Base-by-base conservation (phyloP, 768 basidiomycete genomes). In the Trametopsis cervina region DNA sequence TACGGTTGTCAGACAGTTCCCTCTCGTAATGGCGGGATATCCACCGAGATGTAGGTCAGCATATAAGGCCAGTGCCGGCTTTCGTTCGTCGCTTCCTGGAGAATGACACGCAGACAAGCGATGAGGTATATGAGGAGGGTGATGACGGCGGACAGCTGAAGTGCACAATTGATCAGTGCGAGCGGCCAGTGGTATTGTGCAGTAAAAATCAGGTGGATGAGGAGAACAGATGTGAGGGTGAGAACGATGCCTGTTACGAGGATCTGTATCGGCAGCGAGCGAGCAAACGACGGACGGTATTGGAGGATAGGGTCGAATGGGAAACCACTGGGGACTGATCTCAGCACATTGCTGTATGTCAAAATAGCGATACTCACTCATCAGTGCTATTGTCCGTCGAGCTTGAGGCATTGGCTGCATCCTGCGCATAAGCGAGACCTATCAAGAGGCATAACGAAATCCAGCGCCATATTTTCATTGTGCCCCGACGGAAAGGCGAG, bases 131-230 rank as follows among this genome's bases (percentile, higher is more conserved):
- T 75, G 49, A 96, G 76, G 18, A 95, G 80, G 2, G 86, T 82
- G 26, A 77, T 70, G 22, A 93, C 90, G 6, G 89, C 90, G 2
- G 83, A 80, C 11, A 98, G 62, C 63, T 98, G 96, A 26, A 97
- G 80, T 45, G 82, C 72, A 66, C 89, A 99, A 69, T 99, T 99
- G 59, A 89, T 77, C 4, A 84, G 86, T 0, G 93, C 91, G 35
- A 99, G 82, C 0, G 92, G 90, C 77, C 87, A 89, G 65, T 99
- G 96, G 55, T 95, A 97, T 62, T 95, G 91, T 0, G 85, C 87
- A 4, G 96, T 97, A 69, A 99, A 96, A 50, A 92, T 64, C 55
- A 99, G 82, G 57, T 98, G 93, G 48, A 96, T 81, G 57, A 96
- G 74, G 37, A 99, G 82, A 17, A 95, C 85, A 39, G 76, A 72